Evolutionary conservation across 805 yeast species (phyloP).

Genomic region (Metschnikowia arizonensis): DNA sequence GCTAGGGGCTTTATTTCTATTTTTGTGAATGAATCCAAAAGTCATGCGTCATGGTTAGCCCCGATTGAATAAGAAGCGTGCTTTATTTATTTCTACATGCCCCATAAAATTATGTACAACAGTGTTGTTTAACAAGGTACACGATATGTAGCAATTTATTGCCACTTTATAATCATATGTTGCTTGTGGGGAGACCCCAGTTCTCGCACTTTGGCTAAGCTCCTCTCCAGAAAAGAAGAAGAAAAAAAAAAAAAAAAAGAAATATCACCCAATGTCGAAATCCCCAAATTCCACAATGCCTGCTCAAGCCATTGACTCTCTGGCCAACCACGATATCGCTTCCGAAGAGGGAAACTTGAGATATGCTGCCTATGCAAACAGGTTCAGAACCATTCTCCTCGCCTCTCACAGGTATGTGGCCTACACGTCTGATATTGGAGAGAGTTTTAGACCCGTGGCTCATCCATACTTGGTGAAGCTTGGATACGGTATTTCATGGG

Average conservation of each 20-base stretch:
- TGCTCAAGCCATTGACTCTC: slow-evolving; percentile 4
- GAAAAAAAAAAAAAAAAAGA: no score
- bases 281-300: neutral
- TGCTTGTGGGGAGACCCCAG: no score
- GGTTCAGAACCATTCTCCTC: slow-evolving; percentile 62
- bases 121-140: neutral
- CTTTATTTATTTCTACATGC: neutral
- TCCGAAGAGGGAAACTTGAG: slow-evolving; percentile 40
- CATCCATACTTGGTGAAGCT: slow-evolving; percentile 59
- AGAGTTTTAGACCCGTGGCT: slow-evolving; percentile 79
- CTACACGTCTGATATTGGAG: slow-evolving; percentile 83
- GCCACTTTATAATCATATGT: no score
- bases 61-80: neutral
- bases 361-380: slow-evolving; percentile 79
- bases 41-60: no score
- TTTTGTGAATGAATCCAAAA: no score
- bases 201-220: neutral
- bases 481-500: slow-evolving; percentile 75
- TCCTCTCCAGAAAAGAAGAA: no score
- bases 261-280: neutral
- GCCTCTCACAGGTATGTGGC: slow-evolving; percentile 83
- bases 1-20: no score
- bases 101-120: no score
- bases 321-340: slow-evolving; percentile 12
- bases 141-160: no score